A percentile compares a stretch with the other conserved stretches of the same genome.
Conservation (phyloP, 1,284 basidiomycete species). For the Paramarasmius palmivorus region DNA sequence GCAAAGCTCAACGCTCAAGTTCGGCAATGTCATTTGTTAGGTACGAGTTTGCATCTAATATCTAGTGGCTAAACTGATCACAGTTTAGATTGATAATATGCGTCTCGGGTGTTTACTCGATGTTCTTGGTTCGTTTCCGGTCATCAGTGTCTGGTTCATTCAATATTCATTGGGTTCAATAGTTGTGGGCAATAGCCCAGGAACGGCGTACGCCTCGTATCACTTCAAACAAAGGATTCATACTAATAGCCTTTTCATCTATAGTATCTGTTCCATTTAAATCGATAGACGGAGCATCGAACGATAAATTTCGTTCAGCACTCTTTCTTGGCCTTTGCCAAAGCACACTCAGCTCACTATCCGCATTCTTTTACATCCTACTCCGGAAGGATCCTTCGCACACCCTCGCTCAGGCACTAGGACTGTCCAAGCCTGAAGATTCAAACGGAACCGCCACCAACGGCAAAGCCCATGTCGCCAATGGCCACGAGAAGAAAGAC, state of each 20-base stretch:
- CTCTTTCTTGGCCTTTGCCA: constrained; percentile 89
- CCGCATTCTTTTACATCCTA: constrained; percentile 81
- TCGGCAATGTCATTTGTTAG: constrained; percentile 38
- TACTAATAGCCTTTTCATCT: constrained; percentile 10
- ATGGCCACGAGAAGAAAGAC: constrained; percentile 28
- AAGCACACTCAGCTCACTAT: constrained; percentile 77
- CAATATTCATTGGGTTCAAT: constrained; percentile 27
- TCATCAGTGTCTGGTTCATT: constrained; percentile 3
- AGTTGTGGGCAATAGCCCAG: constrained; percentile 89
- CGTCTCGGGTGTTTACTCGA: constrained; percentile 72
- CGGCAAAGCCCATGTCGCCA: constrained; percentile 27
- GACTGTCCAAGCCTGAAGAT: constrained; percentile 25
- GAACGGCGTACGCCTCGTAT: constrained; percentile 70
- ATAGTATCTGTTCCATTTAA: constrained; percentile 85
- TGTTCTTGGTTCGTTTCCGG: constrained; percentile 64
- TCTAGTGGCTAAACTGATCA: background rate
- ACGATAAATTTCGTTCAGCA: constrained; percentile 85
- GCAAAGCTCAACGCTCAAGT: background rate
- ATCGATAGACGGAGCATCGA: constrained; percentile 58
- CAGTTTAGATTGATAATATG: constrained; percentile 58
- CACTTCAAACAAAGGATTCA: background rate
- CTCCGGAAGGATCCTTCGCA: constrained; percentile 57
- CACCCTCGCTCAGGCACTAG: constrained; percentile 55
- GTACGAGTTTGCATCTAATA: constrained; percentile 21
- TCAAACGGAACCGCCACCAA: constrained; percentile 25